These are phyloP conservation scores for Neurospora pannonica DNA, from an alignment of 495 filamentous ascomycete genomes.

Conservation along the genomic window DNA sequence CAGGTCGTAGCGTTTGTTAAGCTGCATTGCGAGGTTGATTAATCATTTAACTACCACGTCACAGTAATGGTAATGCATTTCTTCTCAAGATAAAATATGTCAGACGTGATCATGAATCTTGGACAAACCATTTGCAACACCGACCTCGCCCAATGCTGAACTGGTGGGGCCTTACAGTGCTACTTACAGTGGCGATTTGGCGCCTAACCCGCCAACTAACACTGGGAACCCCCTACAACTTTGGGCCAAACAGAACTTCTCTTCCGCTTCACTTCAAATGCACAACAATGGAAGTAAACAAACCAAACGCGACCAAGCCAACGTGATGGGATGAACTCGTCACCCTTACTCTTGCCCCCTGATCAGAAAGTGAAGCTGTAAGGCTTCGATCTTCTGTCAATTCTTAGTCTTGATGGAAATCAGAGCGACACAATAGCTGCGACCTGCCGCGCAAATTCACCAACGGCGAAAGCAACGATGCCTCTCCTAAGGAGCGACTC, in stretches of 20 bases:
- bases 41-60: neutral
- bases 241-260: neutral
- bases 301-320: neutral
- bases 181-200: neutral
- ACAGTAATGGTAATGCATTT: neutral
- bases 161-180: neutral
- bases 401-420: neutral
- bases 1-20: neutral
- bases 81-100: neutral
- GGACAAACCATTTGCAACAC: neutral
- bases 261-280: neutral
- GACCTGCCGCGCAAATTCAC: neutral
- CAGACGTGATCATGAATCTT: neutral
- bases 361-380: neutral
- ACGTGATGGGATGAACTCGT: neutral
- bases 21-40: neutral
- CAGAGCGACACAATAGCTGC: neutral
- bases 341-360: neutral
- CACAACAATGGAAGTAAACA: neutral
- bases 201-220: neutral
- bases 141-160: neutral
- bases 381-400: neutral
- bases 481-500: slow-evolving; percentile 34
- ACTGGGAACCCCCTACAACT: neutral
- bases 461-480: slow-evolving; percentile 17